Evolutionary conservation across 1,139 yeast species (phyloP).

Genomic region (Saccharomyces hybrid): DNA sequence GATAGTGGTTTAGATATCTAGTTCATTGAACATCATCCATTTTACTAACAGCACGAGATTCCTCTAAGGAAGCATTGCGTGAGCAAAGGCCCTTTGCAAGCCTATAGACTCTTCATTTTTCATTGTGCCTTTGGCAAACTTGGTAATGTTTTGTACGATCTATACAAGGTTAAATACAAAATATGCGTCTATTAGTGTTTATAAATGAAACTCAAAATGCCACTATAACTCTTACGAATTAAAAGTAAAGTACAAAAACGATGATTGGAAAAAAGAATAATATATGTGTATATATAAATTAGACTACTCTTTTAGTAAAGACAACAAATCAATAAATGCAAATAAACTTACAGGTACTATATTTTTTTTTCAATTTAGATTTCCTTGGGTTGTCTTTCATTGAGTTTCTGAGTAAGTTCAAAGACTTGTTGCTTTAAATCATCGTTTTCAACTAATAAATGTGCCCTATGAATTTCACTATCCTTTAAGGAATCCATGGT

Average conservation of each 20-base stretch:
- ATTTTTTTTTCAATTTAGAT: background rate
- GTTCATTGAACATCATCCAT: background rate
- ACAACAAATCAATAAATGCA: background rate
- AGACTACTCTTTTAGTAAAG: background rate
- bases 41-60: background rate
- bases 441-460: conserved; percentile 27
- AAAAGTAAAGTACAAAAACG: background rate
- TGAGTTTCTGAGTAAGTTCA: background rate
- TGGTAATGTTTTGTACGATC: background rate
- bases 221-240: background rate
- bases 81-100: background rate
- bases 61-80: background rate
- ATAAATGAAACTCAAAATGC: background rate
- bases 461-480: conserved; percentile 33
- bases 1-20: conserved; percentile 35
- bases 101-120: no score
- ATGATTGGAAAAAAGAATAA: background rate
- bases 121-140: background rate
- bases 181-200: background rate
- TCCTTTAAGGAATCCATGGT: conserved; percentile 30
- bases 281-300: background rate
- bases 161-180: background rate
- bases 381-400: background rate
- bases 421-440: conserved; percentile 15
- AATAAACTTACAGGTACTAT: background rate